phyloP scores from a whole-genome alignment of 805 yeast genomes.

The Kuraishia capsulata region DNA sequence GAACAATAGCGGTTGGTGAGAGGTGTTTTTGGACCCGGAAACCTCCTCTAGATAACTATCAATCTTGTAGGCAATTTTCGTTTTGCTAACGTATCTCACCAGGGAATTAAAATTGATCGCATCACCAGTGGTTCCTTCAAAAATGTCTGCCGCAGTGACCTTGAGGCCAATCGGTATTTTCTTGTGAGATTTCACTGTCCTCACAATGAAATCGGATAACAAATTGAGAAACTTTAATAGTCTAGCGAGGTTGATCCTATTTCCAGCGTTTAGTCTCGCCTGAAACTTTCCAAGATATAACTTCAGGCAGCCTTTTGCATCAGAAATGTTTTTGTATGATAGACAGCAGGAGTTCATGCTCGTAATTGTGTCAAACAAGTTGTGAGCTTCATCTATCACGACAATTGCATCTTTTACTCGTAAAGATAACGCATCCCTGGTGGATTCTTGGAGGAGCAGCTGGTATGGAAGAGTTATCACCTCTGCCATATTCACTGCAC shows the following conservation, averaged over 20 bases:
- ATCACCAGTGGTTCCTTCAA: slow-evolving; percentile 56
- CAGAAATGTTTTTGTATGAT: slow-evolving; percentile 35
- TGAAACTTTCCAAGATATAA: slow-evolving; percentile 52
- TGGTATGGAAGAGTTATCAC: slow-evolving; percentile 84
- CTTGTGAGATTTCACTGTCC: slow-evolving; percentile 12
- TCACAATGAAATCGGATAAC: slow-evolving; percentile 36
- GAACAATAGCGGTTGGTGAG: slow-evolving; percentile 48
- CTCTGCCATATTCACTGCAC: slow-evolving; percentile 51
- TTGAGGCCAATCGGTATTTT: slow-evolving; percentile 42
- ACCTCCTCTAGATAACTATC: slow-evolving; percentile 52
- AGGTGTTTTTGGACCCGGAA: slow-evolving; percentile 5
- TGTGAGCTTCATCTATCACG: slow-evolving; percentile 90
- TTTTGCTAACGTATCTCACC: slow-evolving; percentile 49
- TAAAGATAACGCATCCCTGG: slow-evolving; percentile 53
- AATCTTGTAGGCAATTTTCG: slow-evolving; percentile 78
- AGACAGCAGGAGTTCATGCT: slow-evolving; percentile 58
- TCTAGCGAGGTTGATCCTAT: slow-evolving; percentile 61
- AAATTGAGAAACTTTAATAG: slow-evolving; percentile 46
- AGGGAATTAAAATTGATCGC: slow-evolving; percentile 60
- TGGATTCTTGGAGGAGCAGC: slow-evolving; percentile 48
- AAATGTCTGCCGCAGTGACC: slow-evolving; percentile 41
- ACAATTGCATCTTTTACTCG: slow-evolving; percentile 57
- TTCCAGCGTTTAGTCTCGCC: slow-evolving; percentile 58
- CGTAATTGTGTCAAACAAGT: slow-evolving; percentile 68
- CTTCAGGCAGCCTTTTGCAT: slow-evolving; percentile 38